phyloP scores from a whole-genome alignment of 2,329 filamentous ascomycete genomes.

The Alternaria gansuensis region DNA sequence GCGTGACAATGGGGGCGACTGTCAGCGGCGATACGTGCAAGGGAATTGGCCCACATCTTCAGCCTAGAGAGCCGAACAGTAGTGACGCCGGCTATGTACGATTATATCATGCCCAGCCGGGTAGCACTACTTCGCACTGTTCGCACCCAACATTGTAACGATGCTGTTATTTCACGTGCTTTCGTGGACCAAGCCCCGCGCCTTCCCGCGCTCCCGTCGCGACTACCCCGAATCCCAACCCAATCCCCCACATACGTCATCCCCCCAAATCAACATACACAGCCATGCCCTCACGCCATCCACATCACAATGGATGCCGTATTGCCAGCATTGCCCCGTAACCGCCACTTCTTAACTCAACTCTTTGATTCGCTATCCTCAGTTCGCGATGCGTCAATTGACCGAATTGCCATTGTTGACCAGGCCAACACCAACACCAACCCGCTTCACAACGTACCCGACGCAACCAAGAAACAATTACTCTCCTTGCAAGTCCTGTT shows the following conservation, averaged over 20 bases:
- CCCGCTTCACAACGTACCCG: constrained; percentile 50
- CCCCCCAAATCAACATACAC: neutral
- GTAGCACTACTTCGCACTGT: too few species aligned
- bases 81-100: too few species aligned
- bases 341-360: constrained; percentile 48
- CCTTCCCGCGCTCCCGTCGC: constrained; percentile 25
- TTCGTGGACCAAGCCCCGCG: constrained; percentile 27
- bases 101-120: too few species aligned
- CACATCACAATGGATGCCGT: constrained; percentile 17
- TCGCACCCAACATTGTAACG: too few species aligned
- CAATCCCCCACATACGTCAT: constrained; percentile 31
- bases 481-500: constrained; percentile 86
- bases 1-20: too few species aligned
- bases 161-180: constrained; percentile 27
- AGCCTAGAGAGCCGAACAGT: too few species aligned
- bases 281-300: constrained; percentile 15
- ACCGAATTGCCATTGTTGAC: constrained; percentile 29
- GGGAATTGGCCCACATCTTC: too few species aligned
- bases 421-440: constrained; percentile 44
- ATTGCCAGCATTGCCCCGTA: constrained; percentile 28
- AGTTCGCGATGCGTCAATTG: constrained; percentile 5
- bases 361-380: constrained; percentile 42
- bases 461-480: constrained; percentile 61
- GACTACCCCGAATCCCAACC: constrained; percentile 32
- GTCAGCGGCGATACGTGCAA: too few species aligned